Base-by-base conservation (phyloP, 2,329 filamentous ascomycete genomes). In the Arthrinium phaeospermum region DNA sequence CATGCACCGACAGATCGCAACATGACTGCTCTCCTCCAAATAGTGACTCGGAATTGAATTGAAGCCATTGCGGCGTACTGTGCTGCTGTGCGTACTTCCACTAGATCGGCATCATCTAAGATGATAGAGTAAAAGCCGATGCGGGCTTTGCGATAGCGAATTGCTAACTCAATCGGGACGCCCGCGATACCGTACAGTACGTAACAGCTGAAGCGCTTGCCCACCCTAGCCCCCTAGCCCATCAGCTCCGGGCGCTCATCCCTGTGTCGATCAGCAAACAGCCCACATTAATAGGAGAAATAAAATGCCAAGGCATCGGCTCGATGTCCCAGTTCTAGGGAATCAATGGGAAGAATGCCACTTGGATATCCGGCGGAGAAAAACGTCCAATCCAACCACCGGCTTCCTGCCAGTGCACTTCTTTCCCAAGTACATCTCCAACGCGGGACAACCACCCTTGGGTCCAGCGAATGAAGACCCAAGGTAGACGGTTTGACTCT, bases 81-180 rank as follows among this genome's bases (percentile, higher is more conserved):
- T 14, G 4, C 16, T 45, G 4, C 2, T 45, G 16, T 41, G 37
- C 37, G 37, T 45, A 45, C 27, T 30, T 2, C 27, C n/a, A n/a
- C 16, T 16, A 57, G 51, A 57, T 57, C 51, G 24, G n/a, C n/a
- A 27, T 53, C 51, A 16, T 45, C 4, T 45, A 12, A 4, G 49
- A 34, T 57, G 14, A 34, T 13, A 24, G n/a, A 30, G 19, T 37
- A 22, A 34, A 61, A 37, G 53, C 19, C 22, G 53, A 37, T 37
- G 53, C 53, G 57, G n/a, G 34, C 22, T 8, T 22, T 10, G 19
- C 57, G 57, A 64, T 64, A 64, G 57, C 57, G 57, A 64, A 64
- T 41, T 64, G 57, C 57, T 64, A 64, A 64, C 57, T 41, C 34
- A 8, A 64, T 64, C n/a, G 57, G 34, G 57, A 64, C 34, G 19